These are phyloP conservation scores for Carex scoparia DNA, from an alignment of 176 grass and related monocot species.

Conservation along the genomic window DNA sequence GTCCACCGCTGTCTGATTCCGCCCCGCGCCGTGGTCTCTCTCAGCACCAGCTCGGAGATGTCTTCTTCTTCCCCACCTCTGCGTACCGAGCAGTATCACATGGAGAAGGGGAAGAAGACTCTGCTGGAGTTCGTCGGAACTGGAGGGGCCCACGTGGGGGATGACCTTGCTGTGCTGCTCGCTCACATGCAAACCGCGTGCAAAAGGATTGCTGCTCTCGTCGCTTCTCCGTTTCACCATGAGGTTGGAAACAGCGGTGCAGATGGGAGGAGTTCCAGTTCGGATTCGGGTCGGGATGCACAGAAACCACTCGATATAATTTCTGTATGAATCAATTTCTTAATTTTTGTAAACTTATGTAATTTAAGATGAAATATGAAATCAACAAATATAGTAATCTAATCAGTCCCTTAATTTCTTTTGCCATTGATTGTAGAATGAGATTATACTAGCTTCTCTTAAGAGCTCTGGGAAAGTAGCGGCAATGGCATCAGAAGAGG, in stretches of 20 bases:
- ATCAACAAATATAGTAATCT: neutral
- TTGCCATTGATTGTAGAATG: conserved; percentile 50
- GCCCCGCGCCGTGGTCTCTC: neutral
- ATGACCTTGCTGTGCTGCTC: conserved; percentile 62
- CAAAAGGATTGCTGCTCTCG: conserved; percentile 79
- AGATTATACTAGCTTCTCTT: conserved; percentile 74
- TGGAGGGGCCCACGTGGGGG: conserved; percentile 21
- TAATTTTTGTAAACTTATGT: neutral
- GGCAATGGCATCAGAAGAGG: conserved; percentile 78
- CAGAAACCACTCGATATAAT: conserved; percentile 86
- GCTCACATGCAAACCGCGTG: conserved; percentile 74
- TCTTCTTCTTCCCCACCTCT: conserved; percentile 3
- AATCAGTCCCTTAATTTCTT: neutral
- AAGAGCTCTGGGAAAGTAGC: conserved; percentile 79
- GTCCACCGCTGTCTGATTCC: neutral
- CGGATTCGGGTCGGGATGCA: conserved; percentile 41
- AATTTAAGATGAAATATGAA: neutral
- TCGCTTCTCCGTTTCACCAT: conserved; percentile 52
- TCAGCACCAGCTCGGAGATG: conserved; percentile 27
- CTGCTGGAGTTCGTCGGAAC: conserved; percentile 57
- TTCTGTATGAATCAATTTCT: conserved; percentile 4
- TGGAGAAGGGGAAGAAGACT: conserved; percentile 30
- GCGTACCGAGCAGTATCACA: neutral
- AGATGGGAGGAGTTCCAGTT: neutral
- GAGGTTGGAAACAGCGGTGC: conserved; percentile 21